Evolutionary conservation across 2,329 filamentous ascomycete species (phyloP), one percentile per base, ranked within the genome.

Genomic region (Fusarium multiceps): DNA sequence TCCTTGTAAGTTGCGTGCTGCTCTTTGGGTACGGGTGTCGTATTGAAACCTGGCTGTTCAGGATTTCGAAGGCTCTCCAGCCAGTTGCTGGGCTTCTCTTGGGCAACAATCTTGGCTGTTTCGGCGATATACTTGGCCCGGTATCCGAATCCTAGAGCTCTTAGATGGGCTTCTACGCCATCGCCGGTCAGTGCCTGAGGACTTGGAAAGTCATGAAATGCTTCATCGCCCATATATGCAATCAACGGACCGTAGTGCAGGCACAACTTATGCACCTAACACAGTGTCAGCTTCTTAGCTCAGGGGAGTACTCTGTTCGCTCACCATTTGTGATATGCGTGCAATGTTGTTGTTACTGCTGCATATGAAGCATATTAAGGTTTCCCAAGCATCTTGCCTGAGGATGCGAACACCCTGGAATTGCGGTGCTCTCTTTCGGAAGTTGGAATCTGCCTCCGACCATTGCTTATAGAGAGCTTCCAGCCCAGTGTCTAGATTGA

Each of bases 281-380:
- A 47, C 12, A 18, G 7, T 7, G 13, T 59, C 34, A 69, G 68
- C 50, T 43, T 30, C 49, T 1, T 8, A 23, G 4, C 4, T 28
- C 8, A 20, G 16, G 40, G 7, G 3, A 18, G 14, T 13, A 32
- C 14, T 9, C 10, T 21, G 10, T 18, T 27, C 40, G 46, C 76
- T 68, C 75, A 92, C 94, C 96, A 99, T 99, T 80, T 97, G 93
- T 7, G 93, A 95, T 78, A 99, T 99, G 41, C 96, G 89, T 4
- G 90, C 87, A 65, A 99, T 99, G 78, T 99, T 98, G 82, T 99
- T 99, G 81, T 99, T 99, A 81, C 94, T 97, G 80, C 94, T 98
- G 85, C 96, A 99, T 69, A 99, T 99, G 80, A 99, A 99, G 59
- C 92, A 91, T 25, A 99, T 85, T 23, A 99, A 84, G 1, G 96